Evolutionary conservation across 257 asterid genomes (phyloP).

Genomic region (Rehmannia glutinosa): DNA sequence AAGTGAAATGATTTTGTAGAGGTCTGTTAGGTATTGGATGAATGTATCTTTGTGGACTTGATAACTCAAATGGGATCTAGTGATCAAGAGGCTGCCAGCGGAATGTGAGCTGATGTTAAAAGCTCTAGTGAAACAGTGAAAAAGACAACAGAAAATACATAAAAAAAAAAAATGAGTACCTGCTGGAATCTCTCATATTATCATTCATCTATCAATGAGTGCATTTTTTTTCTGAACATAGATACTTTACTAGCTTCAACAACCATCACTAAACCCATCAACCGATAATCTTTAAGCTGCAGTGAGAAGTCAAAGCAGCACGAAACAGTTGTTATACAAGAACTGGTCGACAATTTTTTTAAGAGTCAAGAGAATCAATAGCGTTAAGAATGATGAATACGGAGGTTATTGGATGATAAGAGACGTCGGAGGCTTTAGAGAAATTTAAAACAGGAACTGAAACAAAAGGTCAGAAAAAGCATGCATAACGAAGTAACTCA

Average conservation of each 20-base stretch:
- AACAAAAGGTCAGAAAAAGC: background rate
- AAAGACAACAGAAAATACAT: background rate
- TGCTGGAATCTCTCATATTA: conserved; percentile 17
- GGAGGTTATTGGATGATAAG: background rate
- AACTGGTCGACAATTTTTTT: background rate
- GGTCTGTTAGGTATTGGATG: background rate
- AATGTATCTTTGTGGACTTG: conserved; percentile 1
- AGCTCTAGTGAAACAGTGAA: background rate
- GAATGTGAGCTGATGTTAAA: background rate
- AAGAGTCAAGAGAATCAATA: background rate
- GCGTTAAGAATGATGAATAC: background rate
- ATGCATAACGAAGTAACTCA: background rate
- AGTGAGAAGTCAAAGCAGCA: conserved; percentile 11
- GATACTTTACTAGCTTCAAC: conserved; percentile 60
- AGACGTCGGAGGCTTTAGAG: background rate
- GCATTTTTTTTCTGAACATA: conserved; percentile 55
- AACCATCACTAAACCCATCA: conserved; percentile 78
- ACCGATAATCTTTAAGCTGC: conserved; percentile 71
- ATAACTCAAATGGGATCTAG: background rate
- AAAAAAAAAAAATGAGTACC: conserved; percentile 1
- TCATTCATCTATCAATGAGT: conserved; percentile 54
- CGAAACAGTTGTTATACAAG: background rate
- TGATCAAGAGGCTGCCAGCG: background rate
- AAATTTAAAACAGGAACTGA: background rate
- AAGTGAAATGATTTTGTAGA: background rate